Base-by-base conservation (phyloP, 1,284 basidiomycete genomes). In the Earliella scabrosa region DNA sequence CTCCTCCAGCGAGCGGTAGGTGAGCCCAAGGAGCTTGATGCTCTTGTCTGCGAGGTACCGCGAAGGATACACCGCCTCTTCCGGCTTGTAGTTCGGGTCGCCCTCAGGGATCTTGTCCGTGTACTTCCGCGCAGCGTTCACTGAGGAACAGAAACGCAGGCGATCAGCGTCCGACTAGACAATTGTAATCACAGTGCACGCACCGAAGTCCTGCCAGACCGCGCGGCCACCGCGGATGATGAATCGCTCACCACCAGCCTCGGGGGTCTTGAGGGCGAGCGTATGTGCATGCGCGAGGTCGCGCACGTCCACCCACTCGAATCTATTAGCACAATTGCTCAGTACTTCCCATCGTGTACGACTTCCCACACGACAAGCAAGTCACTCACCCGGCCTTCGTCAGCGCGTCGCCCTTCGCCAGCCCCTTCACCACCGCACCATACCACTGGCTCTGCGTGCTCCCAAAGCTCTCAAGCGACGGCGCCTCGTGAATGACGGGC, bases 11-110 rank as follows among this genome's bases (percentile, higher is more conserved):
- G 82, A 73, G 26, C 85, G 86, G 38, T 81, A 74, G 81, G 80
- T 84, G 1, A 80, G 79, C 20, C 76, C 77, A 63, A 69, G 73
- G 66, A 93, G 89, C 2, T 89, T 87, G 2, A 91, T 72, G 3
- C 80, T 82, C 75, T 92, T 91, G 8, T 77, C 80, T 8, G 77
- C 80, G 46, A 74, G 68, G 66, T 87, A 88, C 61, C 80, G 82
- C 32, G 70, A 65, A 4, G 68, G 54, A 2, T 61, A 47, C 5
- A 34, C 24, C 9, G 18, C 56, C 14, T 62, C 53, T 34, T 54
- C 54, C 44, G 58, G 50, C 4, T 45, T 31, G 21, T 45, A 57
- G 4, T 57, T 48, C 43, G 58, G 52, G 44, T 55, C 46, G 20
- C 58, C 3, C 60, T 64, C 46, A 57, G 49, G 38, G 72, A 59